Percentiles rank a stretch among this genome's conserved stretches.
Evolutionary conservation across 2,329 filamentous ascomycete species (phyloP).

Genomic region (Ophiobolus disseminans): DNA sequence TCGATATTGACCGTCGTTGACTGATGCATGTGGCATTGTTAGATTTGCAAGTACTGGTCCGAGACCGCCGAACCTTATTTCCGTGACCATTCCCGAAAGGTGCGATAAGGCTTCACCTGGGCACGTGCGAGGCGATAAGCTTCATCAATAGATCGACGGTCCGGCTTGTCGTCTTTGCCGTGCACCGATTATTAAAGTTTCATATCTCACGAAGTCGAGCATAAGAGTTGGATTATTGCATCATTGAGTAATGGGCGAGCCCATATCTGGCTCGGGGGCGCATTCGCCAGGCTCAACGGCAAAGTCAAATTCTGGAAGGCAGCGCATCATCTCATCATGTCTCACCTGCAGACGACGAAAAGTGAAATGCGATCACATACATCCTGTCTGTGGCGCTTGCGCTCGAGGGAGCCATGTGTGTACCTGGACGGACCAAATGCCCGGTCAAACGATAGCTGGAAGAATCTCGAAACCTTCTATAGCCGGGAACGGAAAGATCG

Average conservation of each 20-base stretch:
- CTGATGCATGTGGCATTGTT: too few relatives aligned
- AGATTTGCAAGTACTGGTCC: too few relatives aligned
- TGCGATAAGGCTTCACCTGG: neutral
- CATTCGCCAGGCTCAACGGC: constrained; percentile 32
- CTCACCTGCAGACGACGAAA: constrained; percentile 49
- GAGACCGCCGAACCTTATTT: too few relatives aligned
- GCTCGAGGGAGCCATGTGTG: constrained; percentile 47
- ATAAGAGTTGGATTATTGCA: constrained; percentile 14
- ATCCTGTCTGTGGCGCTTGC: constrained; percentile 49
- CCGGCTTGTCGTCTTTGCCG: constrained; percentile 18
- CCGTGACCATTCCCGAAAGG: constrained; percentile 2
- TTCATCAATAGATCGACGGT: constrained; percentile 4
- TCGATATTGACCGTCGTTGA: too few relatives aligned
- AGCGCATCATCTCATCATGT: constrained; percentile 48
- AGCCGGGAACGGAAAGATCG: constrained; percentile 23
- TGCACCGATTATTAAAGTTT: constrained; percentile 19
- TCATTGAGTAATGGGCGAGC: constrained; percentile 33
- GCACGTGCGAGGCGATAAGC: constrained; percentile 13
- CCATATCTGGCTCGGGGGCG: constrained; percentile 25
- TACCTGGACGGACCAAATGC: constrained; percentile 43
- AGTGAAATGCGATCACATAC: constrained; percentile 49
- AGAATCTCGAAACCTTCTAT: constrained; percentile 37
- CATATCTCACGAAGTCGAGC: constrained; percentile 16
- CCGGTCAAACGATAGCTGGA: constrained; percentile 22
- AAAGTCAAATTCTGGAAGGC: constrained; percentile 40